Percentiles rank a stretch among this genome's conserved stretches.
Evolutionary conservation across 1,284 basidiomycete species (phyloP).

Genomic region (Pisolithus thermaeus): DNA sequence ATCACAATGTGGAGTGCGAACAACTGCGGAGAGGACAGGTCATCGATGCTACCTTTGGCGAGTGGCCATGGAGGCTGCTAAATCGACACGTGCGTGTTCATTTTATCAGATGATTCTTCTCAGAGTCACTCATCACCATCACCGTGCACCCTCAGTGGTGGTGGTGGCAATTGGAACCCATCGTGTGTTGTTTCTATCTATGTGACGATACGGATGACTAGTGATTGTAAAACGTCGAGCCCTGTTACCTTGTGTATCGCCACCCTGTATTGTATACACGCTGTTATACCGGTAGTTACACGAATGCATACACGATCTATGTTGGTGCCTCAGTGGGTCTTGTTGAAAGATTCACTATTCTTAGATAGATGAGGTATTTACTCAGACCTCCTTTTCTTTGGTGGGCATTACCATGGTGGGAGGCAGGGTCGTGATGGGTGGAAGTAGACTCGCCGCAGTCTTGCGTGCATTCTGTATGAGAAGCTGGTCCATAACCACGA

Average conservation of each 20-base stretch:
- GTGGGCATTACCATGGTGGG: conserved; percentile 74
- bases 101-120: conserved; percentile 3
- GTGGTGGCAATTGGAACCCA: conserved; percentile 66
- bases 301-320: no score
- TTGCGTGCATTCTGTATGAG: conserved; percentile 82
- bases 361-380: no score
- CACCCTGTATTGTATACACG: background rate
- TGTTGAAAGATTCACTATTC: conserved; percentile 5
- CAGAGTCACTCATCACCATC: background rate
- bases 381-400: conserved; percentile 4
- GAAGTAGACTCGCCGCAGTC: conserved; percentile 59
- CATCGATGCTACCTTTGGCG: conserved; percentile 51
- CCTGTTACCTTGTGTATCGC: no score
- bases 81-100: conserved; percentile 56
- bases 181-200: conserved; percentile 46
- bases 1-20: conserved; percentile 28
- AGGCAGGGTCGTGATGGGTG: conserved; percentile 79
- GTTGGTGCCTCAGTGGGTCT: background rate
- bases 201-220: conserved; percentile 29
- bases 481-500: conserved; percentile 92
- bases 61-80: conserved; percentile 59
- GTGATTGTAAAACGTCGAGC: conserved; percentile 4
- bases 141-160: conserved; percentile 52
- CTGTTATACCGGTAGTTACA: background rate
- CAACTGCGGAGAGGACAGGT: conserved; percentile 33